A percentile compares a stretch with the other conserved stretches of the same genome.
These are phyloP conservation scores for Scenedesmus sp. DNA, from an alignment of 163 green algal genomes.

Conservation along the genomic window DNA sequence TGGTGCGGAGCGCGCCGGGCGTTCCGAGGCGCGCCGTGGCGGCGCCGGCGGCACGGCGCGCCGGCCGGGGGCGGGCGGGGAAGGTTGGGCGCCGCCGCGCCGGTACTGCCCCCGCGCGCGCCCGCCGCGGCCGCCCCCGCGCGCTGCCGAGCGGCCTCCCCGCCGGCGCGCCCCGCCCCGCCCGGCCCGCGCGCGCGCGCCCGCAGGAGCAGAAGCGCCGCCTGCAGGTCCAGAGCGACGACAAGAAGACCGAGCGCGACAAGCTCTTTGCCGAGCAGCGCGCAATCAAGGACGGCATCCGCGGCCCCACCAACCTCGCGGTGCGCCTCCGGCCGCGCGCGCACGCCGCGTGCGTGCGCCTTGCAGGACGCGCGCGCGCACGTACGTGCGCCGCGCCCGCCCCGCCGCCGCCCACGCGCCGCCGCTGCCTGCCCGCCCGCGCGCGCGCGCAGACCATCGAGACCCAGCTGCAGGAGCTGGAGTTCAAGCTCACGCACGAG, in stretches of 20 bases:
- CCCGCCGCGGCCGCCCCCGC: not conserved
- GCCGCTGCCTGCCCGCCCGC: too few relatives aligned
- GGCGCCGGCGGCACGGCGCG: too few relatives aligned
- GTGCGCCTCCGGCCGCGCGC: constrained; percentile 42
- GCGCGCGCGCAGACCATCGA: constrained; percentile 16
- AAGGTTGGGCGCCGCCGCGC: too few relatives aligned
- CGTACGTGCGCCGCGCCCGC: not conserved
- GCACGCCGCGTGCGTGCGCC: not conserved
- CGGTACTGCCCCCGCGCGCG: not conserved
- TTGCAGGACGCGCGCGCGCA: not conserved
- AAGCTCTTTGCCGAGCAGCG: constrained; percentile 56
- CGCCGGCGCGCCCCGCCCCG: not conserved
- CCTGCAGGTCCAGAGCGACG: constrained; percentile 51
- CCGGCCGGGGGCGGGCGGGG: too few relatives aligned
- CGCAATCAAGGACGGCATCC: constrained; percentile 50
- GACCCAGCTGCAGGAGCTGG: constrained; percentile 39
- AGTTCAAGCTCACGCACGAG: constrained; percentile 66
- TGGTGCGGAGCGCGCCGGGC: constrained; percentile 51
- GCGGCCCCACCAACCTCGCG: constrained; percentile 51
- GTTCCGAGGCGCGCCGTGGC: too few relatives aligned
- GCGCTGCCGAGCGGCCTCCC: not conserved
- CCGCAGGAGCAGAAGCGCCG: constrained; percentile 42
- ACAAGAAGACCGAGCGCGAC: constrained; percentile 53
- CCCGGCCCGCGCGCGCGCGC: too few relatives aligned
- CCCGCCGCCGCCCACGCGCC: too few relatives aligned